A percentile compares a stretch with the other conserved stretches of the same genome.
Evolutionary conservation across 495 filamentous ascomycete genomes (phyloP).

Genomic region (Aspergillus sclerotioniger): DNA sequence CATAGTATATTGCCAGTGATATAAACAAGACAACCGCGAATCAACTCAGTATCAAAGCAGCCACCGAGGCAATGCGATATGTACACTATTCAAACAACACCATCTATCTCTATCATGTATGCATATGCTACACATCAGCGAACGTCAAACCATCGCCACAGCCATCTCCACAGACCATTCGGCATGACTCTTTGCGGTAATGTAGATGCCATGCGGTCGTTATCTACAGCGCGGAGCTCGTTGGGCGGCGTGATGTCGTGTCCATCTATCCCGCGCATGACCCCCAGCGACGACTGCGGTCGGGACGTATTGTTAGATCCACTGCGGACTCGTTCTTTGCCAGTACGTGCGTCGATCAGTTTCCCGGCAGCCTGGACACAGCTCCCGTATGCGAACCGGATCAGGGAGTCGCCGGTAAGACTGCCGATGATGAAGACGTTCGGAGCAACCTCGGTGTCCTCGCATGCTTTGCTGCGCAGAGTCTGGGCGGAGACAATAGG

Average conservation of each 20-base stretch:
- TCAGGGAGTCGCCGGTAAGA: conserved; percentile 62
- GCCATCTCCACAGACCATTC: conserved; percentile 1
- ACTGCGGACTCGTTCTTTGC: conserved; percentile 16
- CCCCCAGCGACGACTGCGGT: conserved; percentile 25
- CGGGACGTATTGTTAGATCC: conserved; percentile 19
- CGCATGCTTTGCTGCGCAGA: conserved; percentile 52
- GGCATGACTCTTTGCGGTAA: background rate
- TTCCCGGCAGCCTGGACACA: conserved; percentile 58
- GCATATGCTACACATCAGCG: conserved; percentile 1
- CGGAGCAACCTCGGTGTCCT: conserved; percentile 53
- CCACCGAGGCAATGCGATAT: background rate
- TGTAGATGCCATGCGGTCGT: background rate
- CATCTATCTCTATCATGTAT: conserved; percentile 7
- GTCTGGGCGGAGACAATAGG: conserved; percentile 53
- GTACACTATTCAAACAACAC: conserved; percentile 1
- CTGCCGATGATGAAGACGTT: conserved; percentile 62
- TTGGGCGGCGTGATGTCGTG: conserved; percentile 31
- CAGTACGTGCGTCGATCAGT: conserved; percentile 37
- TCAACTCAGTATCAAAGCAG: background rate
- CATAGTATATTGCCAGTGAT: no score
- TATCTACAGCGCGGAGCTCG: background rate
- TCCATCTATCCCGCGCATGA: conserved; percentile 45
- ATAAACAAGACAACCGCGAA: no score
- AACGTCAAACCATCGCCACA: background rate
- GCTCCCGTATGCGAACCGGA: conserved; percentile 62